These are phyloP conservation scores for Trifolium dubium DNA, from an alignment of 306 rosid genomes.

Conservation along the genomic window DNA sequence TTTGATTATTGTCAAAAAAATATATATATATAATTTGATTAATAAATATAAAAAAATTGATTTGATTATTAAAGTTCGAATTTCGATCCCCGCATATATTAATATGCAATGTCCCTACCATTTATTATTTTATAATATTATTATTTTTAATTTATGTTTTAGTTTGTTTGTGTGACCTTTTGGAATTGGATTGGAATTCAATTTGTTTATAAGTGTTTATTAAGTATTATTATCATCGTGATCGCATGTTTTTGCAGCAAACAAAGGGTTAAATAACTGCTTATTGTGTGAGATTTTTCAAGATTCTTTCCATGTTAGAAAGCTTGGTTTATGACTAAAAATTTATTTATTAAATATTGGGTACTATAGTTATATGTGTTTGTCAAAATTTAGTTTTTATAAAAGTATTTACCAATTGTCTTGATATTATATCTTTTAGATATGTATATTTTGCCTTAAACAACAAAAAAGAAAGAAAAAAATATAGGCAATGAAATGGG, in stretches of 20 bases:
- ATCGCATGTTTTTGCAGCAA: background rate
- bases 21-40: no score
- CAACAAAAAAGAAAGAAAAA: no score
- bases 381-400: background rate
- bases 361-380: background rate
- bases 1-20: no score
- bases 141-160: background rate
- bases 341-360: background rate
- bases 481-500: no score
- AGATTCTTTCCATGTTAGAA: slow-evolving; percentile 6
- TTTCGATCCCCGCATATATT: no score
- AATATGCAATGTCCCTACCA: no score
- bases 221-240: background rate
- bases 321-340: background rate
- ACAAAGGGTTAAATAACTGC: background rate
- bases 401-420: no score
- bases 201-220: background rate
- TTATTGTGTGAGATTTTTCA: background rate
- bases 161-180: background rate
- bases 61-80: no score
- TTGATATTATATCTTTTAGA: no score
- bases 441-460: no score
- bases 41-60: no score
- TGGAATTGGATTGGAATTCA: background rate
- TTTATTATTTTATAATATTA: background rate